These are phyloP conservation scores for Neurospora cerealis DNA, from an alignment of 495 filamentous ascomycete genomes.

Conservation along the genomic window DNA sequence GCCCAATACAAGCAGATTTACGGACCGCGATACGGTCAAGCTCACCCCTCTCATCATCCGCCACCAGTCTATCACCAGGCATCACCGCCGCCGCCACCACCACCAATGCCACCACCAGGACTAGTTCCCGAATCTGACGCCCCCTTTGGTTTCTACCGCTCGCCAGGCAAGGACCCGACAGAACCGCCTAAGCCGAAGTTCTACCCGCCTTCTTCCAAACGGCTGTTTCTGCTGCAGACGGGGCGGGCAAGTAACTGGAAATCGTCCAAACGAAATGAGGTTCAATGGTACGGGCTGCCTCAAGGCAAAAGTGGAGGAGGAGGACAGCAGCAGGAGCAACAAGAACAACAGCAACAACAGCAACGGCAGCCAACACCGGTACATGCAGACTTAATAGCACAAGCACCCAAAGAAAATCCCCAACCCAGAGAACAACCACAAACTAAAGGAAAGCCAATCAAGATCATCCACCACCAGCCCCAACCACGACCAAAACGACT, in stretches of 20 bases:
- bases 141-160: neutral
- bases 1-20: neutral
- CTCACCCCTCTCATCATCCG: neutral
- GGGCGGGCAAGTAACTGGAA: neutral
- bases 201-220: neutral
- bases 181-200: neutral
- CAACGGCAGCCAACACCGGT: neutral
- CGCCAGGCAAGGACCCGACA: neutral
- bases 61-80: neutral
- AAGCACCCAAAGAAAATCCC: neutral
- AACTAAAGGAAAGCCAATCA: neutral
- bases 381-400: no score
- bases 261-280: neutral
- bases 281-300: neutral
- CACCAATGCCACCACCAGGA: neutral
- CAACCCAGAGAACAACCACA: neutral
- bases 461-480: neutral
- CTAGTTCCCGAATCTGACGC: neutral
- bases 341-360: neutral
- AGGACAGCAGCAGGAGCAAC: neutral
- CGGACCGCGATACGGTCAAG: neutral
- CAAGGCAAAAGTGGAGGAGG: neutral
- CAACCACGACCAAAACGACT: neutral
- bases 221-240: neutral
- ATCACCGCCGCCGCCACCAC: neutral